Base-by-base conservation (phyloP, 306 rosid genomes). In the Vicia sativa region DNA sequence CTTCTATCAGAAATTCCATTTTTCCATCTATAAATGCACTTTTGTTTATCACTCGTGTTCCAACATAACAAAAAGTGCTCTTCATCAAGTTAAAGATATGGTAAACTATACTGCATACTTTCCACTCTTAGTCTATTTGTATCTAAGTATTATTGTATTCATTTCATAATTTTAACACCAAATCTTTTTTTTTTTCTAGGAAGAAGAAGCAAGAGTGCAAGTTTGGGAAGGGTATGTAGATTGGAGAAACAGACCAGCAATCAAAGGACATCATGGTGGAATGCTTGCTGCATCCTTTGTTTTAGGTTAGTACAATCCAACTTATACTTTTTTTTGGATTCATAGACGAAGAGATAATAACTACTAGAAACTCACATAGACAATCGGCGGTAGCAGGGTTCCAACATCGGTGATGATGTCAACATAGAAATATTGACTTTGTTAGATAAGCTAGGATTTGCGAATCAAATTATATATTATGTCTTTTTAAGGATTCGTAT, bases 241-340 rank as follows among this genome's bases (percentile, higher is more conserved):
- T 79, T 89, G 92, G 90, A 87, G 77, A 84, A 85, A 83, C 81
- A 85, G 72, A 68, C 96, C 92, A 45, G 89, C 92, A 69, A 57
- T 74, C 16, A 83, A 34, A 79, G 88, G 90, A 57, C 61, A 62
- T 25, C 90, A 87, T 69, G 92, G 96, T 31, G 96, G 92, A 83
- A 87, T 85, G 82, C 76, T 78, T 56, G 92, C 96, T 37, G 93
- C 93, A 13, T 85, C 89, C 59, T 89, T 85, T 65, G 87, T 87
- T 73, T 74, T 89, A 56, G 86, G 96, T 89, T 58, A 80, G 84
- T 78, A 46, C 73, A 41, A 14, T 34, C 38, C 38, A 34, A 34
- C 7, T 34, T 34, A 34, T 34, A 34, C 38, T 2, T 34, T 34
- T 34, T 7, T 34, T 34, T 1, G 23, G 23, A 21, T 21, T 21